These are phyloP conservation scores for Didymella arachidicola DNA, from an alignment of 2,329 filamentous ascomycete species.

Conservation along the genomic window DNA sequence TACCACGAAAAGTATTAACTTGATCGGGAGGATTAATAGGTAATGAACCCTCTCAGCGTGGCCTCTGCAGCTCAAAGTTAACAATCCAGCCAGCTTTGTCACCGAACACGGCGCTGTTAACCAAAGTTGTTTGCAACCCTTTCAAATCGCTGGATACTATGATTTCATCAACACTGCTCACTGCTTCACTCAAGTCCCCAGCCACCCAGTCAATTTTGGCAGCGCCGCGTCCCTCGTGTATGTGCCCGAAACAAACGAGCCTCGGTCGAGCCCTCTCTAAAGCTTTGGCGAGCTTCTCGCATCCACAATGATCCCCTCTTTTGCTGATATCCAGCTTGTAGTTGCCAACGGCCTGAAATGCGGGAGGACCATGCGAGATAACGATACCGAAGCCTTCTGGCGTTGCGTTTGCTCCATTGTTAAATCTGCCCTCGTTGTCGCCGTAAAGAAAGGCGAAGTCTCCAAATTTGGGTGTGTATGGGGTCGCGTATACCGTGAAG, in stretches of 20 bases:
- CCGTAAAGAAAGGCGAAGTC: constrained; percentile 23
- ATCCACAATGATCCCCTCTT: constrained; percentile 56
- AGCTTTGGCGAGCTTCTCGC: constrained; percentile 61
- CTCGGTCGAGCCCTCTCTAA: constrained; percentile 56
- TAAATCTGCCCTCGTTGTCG: constrained; percentile 22
- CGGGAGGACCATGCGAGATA: constrained; percentile 67
- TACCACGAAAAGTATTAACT: too few relatives aligned
- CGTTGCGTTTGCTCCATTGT: not conserved
- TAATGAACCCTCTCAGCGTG: too few relatives aligned
- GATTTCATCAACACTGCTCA: not conserved
- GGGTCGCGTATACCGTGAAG: constrained; percentile 60
- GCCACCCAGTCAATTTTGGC: not conserved
- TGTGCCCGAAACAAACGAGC: constrained; percentile 68
- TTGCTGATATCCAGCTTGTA: constrained; percentile 57
- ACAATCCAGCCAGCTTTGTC: not conserved
- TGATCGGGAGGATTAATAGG: too few relatives aligned
- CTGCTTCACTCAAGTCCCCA: not conserved
- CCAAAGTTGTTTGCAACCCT: not conserved
- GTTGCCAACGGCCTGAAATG: constrained; percentile 15
- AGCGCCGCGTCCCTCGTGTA: constrained; percentile 58
- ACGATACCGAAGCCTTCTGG: constrained; percentile 61
- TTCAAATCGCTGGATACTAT: not conserved
- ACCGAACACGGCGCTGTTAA: constrained; percentile 4
- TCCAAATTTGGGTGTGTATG: constrained; percentile 53
- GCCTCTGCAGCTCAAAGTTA: not conserved